Percentiles rank a stretch among this genome's conserved stretches.
These are phyloP conservation scores for Fonsecaea monophora DNA, from an alignment of 2,329 filamentous ascomycete genomes.

Conservation along the genomic window DNA sequence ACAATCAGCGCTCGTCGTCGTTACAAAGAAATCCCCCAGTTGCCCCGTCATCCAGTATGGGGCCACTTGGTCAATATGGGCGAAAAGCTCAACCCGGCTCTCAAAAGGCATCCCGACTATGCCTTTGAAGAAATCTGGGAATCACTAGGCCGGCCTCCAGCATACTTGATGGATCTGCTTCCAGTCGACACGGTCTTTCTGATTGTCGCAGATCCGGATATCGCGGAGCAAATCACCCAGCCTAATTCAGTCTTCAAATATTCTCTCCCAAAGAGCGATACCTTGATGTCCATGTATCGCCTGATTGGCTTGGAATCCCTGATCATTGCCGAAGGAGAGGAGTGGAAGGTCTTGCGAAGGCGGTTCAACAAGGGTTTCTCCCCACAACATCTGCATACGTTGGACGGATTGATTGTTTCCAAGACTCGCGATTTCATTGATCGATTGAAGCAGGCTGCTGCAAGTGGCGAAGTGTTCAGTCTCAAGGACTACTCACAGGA, in stretches of 20 bases:
- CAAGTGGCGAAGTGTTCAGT: constrained; percentile 45
- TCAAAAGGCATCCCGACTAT: constrained; percentile 35
- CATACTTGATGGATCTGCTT: constrained; percentile 50
- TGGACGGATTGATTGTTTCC: constrained; percentile 42
- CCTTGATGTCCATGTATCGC: constrained; percentile 41
- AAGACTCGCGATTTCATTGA: constrained; percentile 33
- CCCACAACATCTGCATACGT: constrained; percentile 46
- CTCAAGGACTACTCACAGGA: constrained; percentile 49
- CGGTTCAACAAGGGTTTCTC: constrained; percentile 53
- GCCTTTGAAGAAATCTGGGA: constrained; percentile 36
- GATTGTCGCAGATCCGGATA: constrained; percentile 48
- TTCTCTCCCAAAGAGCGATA: constrained; percentile 42
- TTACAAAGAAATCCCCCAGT: constrained; percentile 27
- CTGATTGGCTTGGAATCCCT: constrained; percentile 45
- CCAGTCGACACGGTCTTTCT: constrained; percentile 48
- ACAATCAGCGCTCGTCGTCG: constrained; percentile 13
- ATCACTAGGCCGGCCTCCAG: constrained; percentile 30
- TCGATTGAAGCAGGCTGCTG: constrained; percentile 38
- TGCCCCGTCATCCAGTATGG: constrained; percentile 33
- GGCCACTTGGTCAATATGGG: constrained; percentile 36
- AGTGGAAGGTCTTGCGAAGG: constrained; percentile 49
- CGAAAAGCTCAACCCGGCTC: constrained; percentile 28
- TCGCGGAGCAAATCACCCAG: constrained; percentile 51
- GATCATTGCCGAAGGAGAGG: constrained; percentile 47
- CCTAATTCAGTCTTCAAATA: constrained; percentile 47